phyloP scores from a whole-genome alignment of 1,284 basidiomycete genomes.

The Veloboletus limbatus region DNA sequence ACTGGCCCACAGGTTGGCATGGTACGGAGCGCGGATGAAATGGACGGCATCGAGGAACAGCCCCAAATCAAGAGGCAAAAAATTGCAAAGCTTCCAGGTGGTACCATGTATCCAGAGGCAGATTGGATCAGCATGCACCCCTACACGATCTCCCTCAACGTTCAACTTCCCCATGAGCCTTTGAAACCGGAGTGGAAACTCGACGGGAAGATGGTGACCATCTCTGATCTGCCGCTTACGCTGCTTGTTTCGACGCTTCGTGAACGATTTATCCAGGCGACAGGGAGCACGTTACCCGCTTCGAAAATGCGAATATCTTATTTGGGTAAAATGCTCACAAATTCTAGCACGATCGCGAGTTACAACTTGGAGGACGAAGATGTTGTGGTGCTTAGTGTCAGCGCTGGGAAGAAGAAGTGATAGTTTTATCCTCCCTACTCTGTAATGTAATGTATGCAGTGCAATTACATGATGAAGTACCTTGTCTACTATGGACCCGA shows the following conservation, averaged over 20 bases:
- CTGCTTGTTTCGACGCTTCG: constrained; percentile 82
- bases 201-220: constrained; percentile 71
- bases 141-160: constrained; percentile 77
- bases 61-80: constrained; percentile 82
- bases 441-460: constrained; percentile 9
- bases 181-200: constrained; percentile 91
- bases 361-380: constrained; percentile 92
- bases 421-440: constrained; percentile 4
- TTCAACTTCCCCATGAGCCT: constrained; percentile 79
- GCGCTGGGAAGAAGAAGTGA: constrained; percentile 74
- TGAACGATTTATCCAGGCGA: constrained; percentile 77
- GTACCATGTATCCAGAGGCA: constrained; percentile 75
- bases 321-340: constrained; percentile 80
- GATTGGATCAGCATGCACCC: constrained; percentile 91
- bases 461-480: constrained; percentile 16
- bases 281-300: constrained; percentile 73
- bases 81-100: constrained; percentile 77
- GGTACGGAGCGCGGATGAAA: constrained; percentile 74
- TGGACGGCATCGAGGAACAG: constrained; percentile 63
- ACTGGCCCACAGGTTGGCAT: constrained; percentile 57
- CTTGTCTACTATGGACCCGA: constrained; percentile 11
- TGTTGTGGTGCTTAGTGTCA: constrained; percentile 68
- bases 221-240: constrained; percentile 80
- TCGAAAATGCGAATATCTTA: constrained; percentile 78
- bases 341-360: constrained; percentile 76